Percentiles rank a stretch among this genome's conserved stretches.
These are phyloP conservation scores for Plasmodium berghei DNA, from an alignment of 169 alveolate genomes.

Conservation along the genomic window DNA sequence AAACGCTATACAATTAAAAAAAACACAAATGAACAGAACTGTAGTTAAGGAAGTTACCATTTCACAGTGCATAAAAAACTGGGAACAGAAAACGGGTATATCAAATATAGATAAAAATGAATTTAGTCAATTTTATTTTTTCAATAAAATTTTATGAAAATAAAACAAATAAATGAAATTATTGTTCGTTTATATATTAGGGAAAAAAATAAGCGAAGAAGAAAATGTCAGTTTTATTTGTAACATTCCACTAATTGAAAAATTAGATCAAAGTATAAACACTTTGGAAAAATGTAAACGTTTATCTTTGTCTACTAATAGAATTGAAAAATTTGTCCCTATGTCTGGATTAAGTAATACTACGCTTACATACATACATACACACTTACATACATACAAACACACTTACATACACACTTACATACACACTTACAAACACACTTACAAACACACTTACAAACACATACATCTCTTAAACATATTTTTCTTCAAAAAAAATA, in stretches of 20 bases:
- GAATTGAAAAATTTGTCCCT: constrained; percentile 47
- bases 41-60: constrained; percentile 57
- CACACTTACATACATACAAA: neutral
- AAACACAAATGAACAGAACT: constrained; percentile 14
- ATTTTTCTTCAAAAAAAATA: too few species aligned
- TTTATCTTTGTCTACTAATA: constrained; percentile 46
- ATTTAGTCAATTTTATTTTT: neutral
- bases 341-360: constrained; percentile 66
- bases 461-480: too few species aligned
- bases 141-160: neutral
- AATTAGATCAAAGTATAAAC: constrained; percentile 50
- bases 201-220: constrained; percentile 63
- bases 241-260: constrained; percentile 41
- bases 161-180: neutral
- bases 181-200: neutral
- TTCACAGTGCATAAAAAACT: constrained; percentile 59
- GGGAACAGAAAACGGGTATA: constrained; percentile 70
- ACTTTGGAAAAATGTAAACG: constrained; percentile 54
- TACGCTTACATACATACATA: neutral
- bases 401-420: neutral
- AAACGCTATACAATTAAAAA: too few species aligned
- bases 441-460: too few species aligned
- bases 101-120: neutral
- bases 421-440: neutral
- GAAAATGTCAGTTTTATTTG: constrained; percentile 68